A percentile compares a stretch with the other conserved stretches of the same genome.
Conservation (phyloP, 1,139 yeast species). For the Kluyveromyces sp. region DNA sequence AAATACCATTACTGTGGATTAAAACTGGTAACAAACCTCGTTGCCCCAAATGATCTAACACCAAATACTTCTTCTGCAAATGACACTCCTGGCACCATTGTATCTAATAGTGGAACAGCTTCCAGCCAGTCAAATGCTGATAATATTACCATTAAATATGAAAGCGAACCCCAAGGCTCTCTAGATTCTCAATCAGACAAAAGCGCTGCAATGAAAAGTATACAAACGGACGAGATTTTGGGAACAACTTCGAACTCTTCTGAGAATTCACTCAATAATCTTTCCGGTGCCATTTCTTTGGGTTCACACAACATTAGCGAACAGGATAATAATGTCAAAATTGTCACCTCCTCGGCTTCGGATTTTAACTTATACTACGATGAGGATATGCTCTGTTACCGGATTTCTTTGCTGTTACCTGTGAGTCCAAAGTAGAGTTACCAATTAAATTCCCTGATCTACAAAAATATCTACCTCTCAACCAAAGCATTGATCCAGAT, state of each 20-base stretch:
- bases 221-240: not conserved
- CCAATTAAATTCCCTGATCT: conserved; percentile 45
- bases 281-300: not conserved
- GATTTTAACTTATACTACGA: not conserved
- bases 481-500: conserved; percentile 41
- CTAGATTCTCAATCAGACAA: not conserved
- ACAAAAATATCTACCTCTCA: conserved; percentile 42
- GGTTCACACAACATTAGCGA: not conserved
- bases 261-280: not conserved
- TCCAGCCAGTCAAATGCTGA: conserved; percentile 11
- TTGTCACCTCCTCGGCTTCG: not conserved
- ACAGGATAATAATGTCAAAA: not conserved
- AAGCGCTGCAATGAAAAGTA: not conserved
- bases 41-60: conserved; percentile 16
- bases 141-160: conserved; percentile 23
- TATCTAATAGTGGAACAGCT: conserved; percentile 1
- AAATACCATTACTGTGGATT: conserved; percentile 90
- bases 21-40: conserved; percentile 35
- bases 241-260: not conserved
- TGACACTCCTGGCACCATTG: not conserved
- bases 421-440: conserved; percentile 21
- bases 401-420: conserved; percentile 28
- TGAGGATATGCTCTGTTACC: conserved; percentile 2
- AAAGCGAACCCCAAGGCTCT: conserved; percentile 24
- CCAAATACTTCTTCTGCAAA: conserved; percentile 5